Evolutionary conservation across 495 filamentous ascomycete genomes (phyloP), one percentile per base, ranked within the genome.

Genomic region (Penicillium ochrochloron): DNA sequence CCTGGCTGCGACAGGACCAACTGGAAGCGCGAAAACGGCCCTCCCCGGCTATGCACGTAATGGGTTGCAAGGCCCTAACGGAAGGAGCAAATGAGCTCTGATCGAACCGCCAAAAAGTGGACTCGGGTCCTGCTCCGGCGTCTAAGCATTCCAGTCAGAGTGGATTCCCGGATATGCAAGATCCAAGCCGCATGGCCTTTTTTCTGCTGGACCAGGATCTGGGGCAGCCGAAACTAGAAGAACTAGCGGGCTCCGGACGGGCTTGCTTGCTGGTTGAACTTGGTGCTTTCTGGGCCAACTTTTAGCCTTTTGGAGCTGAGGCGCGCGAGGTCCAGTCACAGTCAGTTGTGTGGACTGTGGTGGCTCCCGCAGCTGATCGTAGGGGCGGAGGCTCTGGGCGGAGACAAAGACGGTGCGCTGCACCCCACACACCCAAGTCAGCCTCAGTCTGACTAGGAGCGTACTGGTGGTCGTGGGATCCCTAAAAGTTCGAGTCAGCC

Each of bases 11-110:
- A 75, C 74, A 44, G 53, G 71, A 63, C 65, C 70, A 67, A 72
- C 64, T 72, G 62, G 66, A 62, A 65, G 64, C 31, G 61, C 59
- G 66, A 68, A 66, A 67, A 72, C 73, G 70, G 65, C 76, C 35
- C 34, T 39, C 37, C 35, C 23, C 57, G 75, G 74, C 61, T 76
- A 79, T 77, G 75, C 75, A 79, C 66, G 76, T 75, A 74, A 75
- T 76, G 67, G 57, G 57, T 34, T 34, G 63, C 61, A 46, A 56
- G 29, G 51, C 55, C 56, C 63, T 2, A 44, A 37, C 35, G 19
- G 12, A 19, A 44, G 23, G 6, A 58, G 29, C 42, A 63, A 56
- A 46, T 66, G 53, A 56, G 53, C 33, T 56, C 15, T 15, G 37
- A 31, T 65, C 71, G 68, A 69, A 71, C 76, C 69, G 21, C 74